Percentiles rank a stretch among this genome's conserved stretches.
These are phyloP conservation scores for Pyrenula aspistea DNA, from an alignment of 495 filamentous ascomycete genomes.

Conservation along the genomic window DNA sequence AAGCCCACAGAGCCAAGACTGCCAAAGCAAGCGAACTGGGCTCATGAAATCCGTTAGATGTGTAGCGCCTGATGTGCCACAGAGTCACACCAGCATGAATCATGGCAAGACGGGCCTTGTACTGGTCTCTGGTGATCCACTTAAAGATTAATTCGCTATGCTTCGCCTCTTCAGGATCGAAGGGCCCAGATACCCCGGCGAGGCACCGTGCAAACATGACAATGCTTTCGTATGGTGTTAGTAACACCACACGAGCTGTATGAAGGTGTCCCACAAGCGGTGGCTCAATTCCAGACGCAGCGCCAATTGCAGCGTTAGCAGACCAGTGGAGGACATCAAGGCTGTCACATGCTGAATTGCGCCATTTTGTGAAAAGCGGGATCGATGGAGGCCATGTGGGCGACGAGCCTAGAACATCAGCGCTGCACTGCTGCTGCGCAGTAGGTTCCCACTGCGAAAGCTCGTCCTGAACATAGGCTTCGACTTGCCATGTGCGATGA, in stretches of 20 bases:
- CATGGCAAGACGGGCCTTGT: conserved; percentile 42
- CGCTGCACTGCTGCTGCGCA: conserved; percentile 28
- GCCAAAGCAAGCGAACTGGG: conserved; percentile 34
- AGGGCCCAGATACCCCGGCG: not conserved
- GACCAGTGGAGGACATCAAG: conserved; percentile 44
- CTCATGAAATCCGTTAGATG: conserved; percentile 36
- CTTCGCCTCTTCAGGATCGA: not conserved
- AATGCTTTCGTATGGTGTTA: conserved; percentile 16
- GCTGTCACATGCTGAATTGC: conserved; percentile 42
- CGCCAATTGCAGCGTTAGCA: conserved; percentile 32
- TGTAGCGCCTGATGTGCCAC: conserved; percentile 37
- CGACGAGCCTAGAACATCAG: conserved; percentile 21
- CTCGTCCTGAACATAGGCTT: conserved; percentile 29
- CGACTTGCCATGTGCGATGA: conserved; percentile 39
- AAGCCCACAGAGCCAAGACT: conserved; percentile 40
- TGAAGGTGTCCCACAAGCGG: conserved; percentile 42
- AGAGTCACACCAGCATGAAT: conserved; percentile 38
- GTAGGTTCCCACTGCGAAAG: conserved; percentile 38
- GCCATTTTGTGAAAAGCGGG: conserved; percentile 39
- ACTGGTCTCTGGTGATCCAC: conserved; percentile 39
- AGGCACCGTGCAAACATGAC: conserved; percentile 7
- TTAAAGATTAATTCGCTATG: not conserved
- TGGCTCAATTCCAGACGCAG: conserved; percentile 34
- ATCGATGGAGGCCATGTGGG: conserved; percentile 39
- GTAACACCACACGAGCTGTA: conserved; percentile 25